A percentile compares a stretch with the other conserved stretches of the same genome.
Evolutionary conservation across 768 basidiomycete species (phyloP).

Genomic region (Panaeolus cyanescens): DNA sequence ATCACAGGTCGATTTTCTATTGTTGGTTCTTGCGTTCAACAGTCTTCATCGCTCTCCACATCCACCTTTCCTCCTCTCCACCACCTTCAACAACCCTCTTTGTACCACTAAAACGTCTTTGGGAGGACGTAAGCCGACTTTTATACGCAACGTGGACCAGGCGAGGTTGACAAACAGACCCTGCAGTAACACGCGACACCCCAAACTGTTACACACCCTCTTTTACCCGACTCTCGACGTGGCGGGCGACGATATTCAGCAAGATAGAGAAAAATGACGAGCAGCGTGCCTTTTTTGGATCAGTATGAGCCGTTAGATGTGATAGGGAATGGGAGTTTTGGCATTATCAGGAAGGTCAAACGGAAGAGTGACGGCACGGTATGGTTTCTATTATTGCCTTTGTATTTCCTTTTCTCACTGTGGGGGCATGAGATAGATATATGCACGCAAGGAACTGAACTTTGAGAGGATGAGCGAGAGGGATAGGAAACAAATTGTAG

Average conservation of each 20-base stretch:
- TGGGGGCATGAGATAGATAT: conserved; percentile 47
- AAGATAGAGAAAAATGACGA: neutral
- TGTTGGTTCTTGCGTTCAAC: neutral
- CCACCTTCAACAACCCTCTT: neutral
- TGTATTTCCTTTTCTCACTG: conserved; percentile 2
- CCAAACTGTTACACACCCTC: neutral
- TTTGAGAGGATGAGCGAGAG: conserved; percentile 97
- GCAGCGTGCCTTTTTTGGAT: conserved; percentile 53
- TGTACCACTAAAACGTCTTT: neutral
- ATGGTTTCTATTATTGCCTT: conserved; percentile 28
- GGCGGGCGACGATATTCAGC: neutral
- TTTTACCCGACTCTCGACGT: neutral
- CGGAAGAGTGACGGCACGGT: conserved; percentile 84
- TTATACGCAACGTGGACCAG: neutral
- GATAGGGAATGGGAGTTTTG: conserved; percentile 97
- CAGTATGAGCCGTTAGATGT: conserved; percentile 87
- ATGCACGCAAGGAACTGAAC: conserved; percentile 94
- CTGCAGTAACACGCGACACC: neutral
- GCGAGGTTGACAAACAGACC: neutral
- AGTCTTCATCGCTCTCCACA: neutral
- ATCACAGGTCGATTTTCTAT: neutral
- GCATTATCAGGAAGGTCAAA: conserved; percentile 93
- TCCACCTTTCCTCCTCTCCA: neutral
- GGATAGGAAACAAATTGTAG: conserved; percentile 94
- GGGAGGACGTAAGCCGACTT: neutral